Evolutionary conservation across 2,329 filamentous ascomycete genomes (phyloP).

Genomic region (Aspergillus udagawae): DNA sequence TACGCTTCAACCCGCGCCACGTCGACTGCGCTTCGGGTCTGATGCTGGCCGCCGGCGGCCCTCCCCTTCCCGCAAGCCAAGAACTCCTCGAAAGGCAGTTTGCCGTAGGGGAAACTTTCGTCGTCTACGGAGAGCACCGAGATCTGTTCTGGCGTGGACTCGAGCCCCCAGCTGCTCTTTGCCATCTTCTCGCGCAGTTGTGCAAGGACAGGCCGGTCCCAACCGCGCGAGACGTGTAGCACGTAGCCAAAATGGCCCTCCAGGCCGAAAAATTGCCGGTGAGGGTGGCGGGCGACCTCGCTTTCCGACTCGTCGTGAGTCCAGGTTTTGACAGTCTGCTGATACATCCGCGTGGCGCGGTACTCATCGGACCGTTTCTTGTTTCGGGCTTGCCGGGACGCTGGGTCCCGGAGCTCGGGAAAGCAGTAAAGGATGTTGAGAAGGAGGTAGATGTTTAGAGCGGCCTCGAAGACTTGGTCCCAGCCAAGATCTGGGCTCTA

Average conservation of each 20-base stretch:
- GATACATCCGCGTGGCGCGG: background rate
- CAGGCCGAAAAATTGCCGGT: background rate
- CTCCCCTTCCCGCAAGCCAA: too few species aligned
- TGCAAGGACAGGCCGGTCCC: too few species aligned
- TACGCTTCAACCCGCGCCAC: background rate
- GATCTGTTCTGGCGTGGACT: too few species aligned
- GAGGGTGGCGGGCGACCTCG: background rate
- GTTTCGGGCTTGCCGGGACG: too few species aligned
- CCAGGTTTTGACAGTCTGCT: background rate
- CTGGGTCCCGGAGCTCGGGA: conserved; percentile 32
- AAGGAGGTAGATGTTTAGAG: conserved; percentile 16
- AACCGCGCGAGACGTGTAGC: background rate
- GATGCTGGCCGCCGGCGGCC: background rate
- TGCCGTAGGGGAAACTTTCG: too few species aligned
- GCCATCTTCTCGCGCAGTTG: too few species aligned
- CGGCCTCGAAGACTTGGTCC: conserved; percentile 8
- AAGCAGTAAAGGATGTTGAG: conserved; percentile 47
- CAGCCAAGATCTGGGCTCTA: conserved; percentile 10
- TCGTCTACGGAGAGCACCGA: too few species aligned
- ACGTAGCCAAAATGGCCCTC: background rate
- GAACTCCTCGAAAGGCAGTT: too few species aligned
- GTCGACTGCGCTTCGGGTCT: background rate
- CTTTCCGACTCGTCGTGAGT: background rate
- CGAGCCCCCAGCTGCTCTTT: too few species aligned
- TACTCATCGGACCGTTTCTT: too few species aligned